These are phyloP conservation scores for Microdochium trichocladiopsis DNA, from an alignment of 2,329 filamentous ascomycete genomes.

Conservation along the genomic window DNA sequence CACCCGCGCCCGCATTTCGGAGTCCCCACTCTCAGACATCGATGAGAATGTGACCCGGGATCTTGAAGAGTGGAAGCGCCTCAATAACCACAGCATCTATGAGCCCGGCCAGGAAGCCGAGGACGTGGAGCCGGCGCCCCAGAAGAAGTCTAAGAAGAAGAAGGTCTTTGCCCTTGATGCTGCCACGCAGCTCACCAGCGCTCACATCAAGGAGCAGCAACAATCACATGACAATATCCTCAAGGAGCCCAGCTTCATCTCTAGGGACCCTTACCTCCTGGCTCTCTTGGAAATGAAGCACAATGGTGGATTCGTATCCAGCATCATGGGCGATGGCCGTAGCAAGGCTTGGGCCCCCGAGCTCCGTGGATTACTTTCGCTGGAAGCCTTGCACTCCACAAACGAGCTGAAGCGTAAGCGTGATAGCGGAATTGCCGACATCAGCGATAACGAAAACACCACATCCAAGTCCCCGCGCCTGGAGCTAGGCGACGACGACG, in stretches of 20 bases:
- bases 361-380: slow-evolving; percentile 81
- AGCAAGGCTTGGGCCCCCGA: slow-evolving; percentile 84
- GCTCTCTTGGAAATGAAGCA: slow-evolving; percentile 89
- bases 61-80: slow-evolving; percentile 50
- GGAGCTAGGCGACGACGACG: slow-evolving; percentile 61
- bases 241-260: slow-evolving; percentile 74
- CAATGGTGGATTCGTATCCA: slow-evolving; percentile 82
- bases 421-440: slow-evolving; percentile 76
- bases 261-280: slow-evolving; percentile 78
- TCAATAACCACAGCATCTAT: slow-evolving; percentile 51
- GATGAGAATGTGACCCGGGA: slow-evolving; percentile 55
- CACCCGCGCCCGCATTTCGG: slow-evolving; percentile 55
- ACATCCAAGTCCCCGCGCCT: slow-evolving; percentile 63
- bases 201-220: slow-evolving; percentile 80
- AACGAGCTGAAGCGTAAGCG: slow-evolving; percentile 90
- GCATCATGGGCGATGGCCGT: slow-evolving; percentile 74
- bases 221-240: slow-evolving; percentile 80
- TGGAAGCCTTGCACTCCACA: slow-evolving; percentile 69
- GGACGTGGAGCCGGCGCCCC: slow-evolving; percentile 57
- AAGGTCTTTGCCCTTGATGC: slow-evolving; percentile 78
- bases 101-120: slow-evolving; percentile 53
- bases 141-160: slow-evolving; percentile 67
- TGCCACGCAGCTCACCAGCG: slow-evolving; percentile 68
- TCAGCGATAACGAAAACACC: slow-evolving; percentile 57
- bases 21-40: slow-evolving; percentile 64